phyloP scores from a whole-genome alignment of 495 filamentous ascomycete genomes.

The Xylaria nigripes region DNA sequence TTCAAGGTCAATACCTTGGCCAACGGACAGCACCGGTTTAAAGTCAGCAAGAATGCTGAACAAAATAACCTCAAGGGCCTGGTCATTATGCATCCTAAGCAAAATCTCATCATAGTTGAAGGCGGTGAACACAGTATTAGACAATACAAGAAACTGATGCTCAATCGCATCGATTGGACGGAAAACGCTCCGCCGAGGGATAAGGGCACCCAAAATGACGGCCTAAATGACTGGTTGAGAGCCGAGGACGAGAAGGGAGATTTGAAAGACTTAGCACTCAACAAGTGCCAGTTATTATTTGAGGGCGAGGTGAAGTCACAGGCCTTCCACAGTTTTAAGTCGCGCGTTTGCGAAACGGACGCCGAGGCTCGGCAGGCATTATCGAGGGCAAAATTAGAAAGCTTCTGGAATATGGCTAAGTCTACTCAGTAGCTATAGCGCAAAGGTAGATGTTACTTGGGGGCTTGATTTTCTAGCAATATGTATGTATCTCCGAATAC shows the following conservation, averaged over 20 bases:
- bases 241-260: conserved; percentile 72
- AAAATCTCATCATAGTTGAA: conserved; percentile 86
- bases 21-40: conserved; percentile 87
- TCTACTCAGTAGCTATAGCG: conserved; percentile 14
- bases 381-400: conserved; percentile 78
- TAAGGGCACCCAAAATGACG: conserved; percentile 49
- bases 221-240: conserved; percentile 63
- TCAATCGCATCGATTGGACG: conserved; percentile 88
- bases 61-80: conserved; percentile 78
- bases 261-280: conserved; percentile 68
- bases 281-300: conserved; percentile 74
- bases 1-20: conserved; percentile 83
- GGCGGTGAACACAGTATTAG: conserved; percentile 73
- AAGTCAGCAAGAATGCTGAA: conserved; percentile 84
- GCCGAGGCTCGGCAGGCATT: conserved; percentile 75
- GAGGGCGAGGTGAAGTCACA: conserved; percentile 75
- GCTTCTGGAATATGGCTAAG: conserved; percentile 93
- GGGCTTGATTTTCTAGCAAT: too few species aligned
- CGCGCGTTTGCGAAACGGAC: conserved; percentile 81
- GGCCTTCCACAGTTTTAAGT: conserved; percentile 78
- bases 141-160: conserved; percentile 77
- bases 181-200: conserved; percentile 70
- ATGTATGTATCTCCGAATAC: neutral
- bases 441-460: neutral
- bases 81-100: conserved; percentile 78